Evolutionary conservation across 2,329 filamentous ascomycete genomes (phyloP), one percentile per base, ranked within the genome.

Genomic region (Colletotrichum karsti): DNA sequence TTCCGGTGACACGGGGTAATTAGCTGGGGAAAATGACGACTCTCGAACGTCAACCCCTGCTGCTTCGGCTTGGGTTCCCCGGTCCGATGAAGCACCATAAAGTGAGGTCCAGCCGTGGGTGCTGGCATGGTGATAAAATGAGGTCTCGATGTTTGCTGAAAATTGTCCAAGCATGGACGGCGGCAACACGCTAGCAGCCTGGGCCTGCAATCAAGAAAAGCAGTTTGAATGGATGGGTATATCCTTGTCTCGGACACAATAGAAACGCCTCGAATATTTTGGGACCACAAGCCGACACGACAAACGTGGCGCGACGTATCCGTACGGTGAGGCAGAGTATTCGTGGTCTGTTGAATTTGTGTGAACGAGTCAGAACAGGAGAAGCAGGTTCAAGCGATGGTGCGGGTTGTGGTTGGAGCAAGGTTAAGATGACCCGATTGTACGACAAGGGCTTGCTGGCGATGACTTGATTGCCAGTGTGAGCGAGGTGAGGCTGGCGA

Each of bases 101-200:
- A 22, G 30, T 30, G 57, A 24, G 54, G 37, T 44, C 53, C 54
- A 53, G 53, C 60, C 53, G 24, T 41, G 30, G 24, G 44, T 20
- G 61, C 44, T 67, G 64, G 60, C 46, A 67, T 51, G 60, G 30
- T 41, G 48, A 56, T 41, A 37, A 48, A 64, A 67, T 64, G 60
- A 64, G 44, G 37, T 42, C 44, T 58, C 41, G 42, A 48, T 54
- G 63, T 48, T 55, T 56, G 48, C 50, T 37, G 18, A 48, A 33
- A 15, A 24, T 26, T 7, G 30, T 41, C 26, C 41, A 50, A 46
- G 48, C 13, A 48, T 50, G 41, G 50, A 24, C 50, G 20, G 33
- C 20, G 63, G 50, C 46, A 57, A 66, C n/a, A 35, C 63, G 58
- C 50, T 55, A 62, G 53, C 35, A 50, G 58, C n/a, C 50, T 33